phyloP scores from a whole-genome alignment of 257 asterid species.

The Nicotiana undulata region DNA sequence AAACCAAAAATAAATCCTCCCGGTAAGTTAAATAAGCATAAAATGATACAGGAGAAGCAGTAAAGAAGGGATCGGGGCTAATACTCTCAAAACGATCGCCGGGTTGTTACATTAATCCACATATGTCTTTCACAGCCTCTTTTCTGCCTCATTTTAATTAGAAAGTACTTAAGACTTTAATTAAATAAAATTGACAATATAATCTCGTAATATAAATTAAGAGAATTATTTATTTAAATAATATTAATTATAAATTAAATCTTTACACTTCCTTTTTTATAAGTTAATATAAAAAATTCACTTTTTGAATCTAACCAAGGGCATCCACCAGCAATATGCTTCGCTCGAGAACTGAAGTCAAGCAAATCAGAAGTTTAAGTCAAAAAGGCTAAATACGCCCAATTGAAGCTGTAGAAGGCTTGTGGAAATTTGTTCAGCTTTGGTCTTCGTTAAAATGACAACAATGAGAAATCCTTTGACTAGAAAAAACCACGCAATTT shows the following conservation, averaged over 20 bases:
- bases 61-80: no score
- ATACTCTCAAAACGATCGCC: no score
- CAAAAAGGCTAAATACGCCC: not conserved
- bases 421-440: no score
- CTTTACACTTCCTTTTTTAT: not conserved
- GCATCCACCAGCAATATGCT: not conserved
- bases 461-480: not conserved
- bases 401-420: not conserved
- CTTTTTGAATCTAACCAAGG: not conserved
- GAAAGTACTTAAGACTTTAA: no score
- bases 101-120: no score
- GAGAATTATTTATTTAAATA: not conserved
- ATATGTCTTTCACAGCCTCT: no score
- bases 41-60: no score
- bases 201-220: not conserved
- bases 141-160: no score
- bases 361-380: not conserved
- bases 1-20: no score
- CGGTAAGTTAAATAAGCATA: no score
- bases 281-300: not conserved
- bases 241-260: not conserved
- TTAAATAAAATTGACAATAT: no score
- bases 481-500: not conserved
- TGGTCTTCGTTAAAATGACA: no score
- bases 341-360: not conserved